Conservation (phyloP, 2,329 filamentous ascomycete genomes). For the Venturia nashicola region DNA sequence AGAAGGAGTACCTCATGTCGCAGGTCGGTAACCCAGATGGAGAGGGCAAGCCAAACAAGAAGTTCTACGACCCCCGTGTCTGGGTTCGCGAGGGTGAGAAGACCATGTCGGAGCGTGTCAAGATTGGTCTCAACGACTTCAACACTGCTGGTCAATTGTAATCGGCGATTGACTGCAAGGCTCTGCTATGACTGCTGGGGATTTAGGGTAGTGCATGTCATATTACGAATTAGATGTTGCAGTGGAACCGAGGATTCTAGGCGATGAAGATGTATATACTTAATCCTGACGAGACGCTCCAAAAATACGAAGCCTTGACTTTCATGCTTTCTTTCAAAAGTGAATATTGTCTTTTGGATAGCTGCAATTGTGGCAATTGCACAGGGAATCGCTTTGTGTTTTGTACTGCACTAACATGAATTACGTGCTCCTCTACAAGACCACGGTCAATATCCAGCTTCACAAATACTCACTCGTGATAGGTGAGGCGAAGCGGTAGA, state of each 20-base stretch:
- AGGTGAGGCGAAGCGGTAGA: background rate
- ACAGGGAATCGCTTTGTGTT: no score
- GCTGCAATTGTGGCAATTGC: no score
- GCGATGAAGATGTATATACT: background rate
- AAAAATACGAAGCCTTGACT: background rate
- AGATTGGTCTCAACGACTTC: slow-evolving; percentile 81
- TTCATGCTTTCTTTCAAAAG: no score
- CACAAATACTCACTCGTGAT: background rate
- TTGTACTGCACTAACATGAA: no score
- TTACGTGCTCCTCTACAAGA: no score
- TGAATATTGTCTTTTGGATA: no score
- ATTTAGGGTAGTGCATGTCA: background rate
- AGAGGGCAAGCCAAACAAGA: slow-evolving; percentile 98
- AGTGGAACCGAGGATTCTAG: background rate
- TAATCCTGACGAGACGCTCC: background rate
- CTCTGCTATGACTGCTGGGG: background rate
- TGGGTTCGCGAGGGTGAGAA: slow-evolving; percentile 97
- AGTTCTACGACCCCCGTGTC: slow-evolving; percentile 67
- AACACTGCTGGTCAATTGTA: slow-evolving; percentile 71
- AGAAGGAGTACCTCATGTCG: slow-evolving; percentile 84
- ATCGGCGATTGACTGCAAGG: background rate
- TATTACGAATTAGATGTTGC: background rate
- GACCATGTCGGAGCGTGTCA: slow-evolving; percentile 76
- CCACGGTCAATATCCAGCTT: background rate
- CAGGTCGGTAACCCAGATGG: slow-evolving; percentile 93